Percentiles rank a stretch among this genome's conserved stretches.
These are phyloP conservation scores for Stereocaulon alpinum DNA, from an alignment of 495 filamentous ascomycete genomes.

Conservation along the genomic window DNA sequence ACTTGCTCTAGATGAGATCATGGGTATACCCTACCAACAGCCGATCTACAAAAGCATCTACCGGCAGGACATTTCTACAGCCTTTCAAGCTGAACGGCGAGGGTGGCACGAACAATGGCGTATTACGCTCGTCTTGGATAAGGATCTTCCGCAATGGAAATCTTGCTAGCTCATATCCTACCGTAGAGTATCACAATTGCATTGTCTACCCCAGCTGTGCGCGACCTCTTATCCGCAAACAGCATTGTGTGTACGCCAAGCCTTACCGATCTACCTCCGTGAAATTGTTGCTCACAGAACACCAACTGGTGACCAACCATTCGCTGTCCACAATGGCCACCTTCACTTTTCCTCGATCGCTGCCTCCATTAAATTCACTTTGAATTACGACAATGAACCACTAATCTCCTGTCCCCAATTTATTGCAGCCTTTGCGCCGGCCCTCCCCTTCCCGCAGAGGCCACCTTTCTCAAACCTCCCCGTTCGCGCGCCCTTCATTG, in stretches of 20 bases:
- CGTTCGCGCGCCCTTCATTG: background rate
- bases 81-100: background rate
- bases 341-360: background rate
- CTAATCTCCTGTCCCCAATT: conserved; percentile 15
- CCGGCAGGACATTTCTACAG: background rate
- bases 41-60: conserved; percentile 1
- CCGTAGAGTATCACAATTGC: background rate
- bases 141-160: background rate
- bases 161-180: background rate
- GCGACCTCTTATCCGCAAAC: background rate
- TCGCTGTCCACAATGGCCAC: background rate
- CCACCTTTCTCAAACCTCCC: conserved; percentile 8
- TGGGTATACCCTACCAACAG: background rate
- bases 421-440: conserved; percentile 30
- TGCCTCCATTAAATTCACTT: background rate
- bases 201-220: background rate
- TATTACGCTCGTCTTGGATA: background rate
- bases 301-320: background rate
- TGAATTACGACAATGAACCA: conserved; percentile 20
- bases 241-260: background rate
- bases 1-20: background rate
- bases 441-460: background rate
- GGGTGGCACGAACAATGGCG: background rate
- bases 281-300: background rate
- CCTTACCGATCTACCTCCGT: background rate